Percentiles rank a stretch among this genome's conserved stretches.
phyloP scores from a whole-genome alignment of 768 basidiomycete species.

The Podaxis sp. region DNA sequence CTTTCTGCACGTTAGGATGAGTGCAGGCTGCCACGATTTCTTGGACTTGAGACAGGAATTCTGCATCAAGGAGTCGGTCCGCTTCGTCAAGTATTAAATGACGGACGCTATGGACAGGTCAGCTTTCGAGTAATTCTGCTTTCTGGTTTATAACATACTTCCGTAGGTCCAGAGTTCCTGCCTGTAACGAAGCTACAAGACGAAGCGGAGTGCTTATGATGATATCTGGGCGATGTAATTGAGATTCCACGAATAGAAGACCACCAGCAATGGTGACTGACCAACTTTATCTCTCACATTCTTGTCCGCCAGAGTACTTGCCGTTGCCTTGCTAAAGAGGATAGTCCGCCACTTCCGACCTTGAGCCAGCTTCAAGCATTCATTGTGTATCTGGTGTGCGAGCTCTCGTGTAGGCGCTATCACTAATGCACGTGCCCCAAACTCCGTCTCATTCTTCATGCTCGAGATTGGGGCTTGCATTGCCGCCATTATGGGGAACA shows the following conservation, averaged over 20 bases:
- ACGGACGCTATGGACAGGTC: constrained; percentile 59
- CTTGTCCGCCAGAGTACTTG: constrained; percentile 75
- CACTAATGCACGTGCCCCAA: constrained; percentile 75
- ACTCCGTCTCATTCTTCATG: constrained; percentile 29
- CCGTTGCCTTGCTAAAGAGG: constrained; percentile 88
- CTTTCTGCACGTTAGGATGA: constrained; percentile 70
- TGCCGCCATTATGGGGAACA: constrained; percentile 74
- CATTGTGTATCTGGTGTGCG: constrained; percentile 94
- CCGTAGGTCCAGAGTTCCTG: constrained; percentile 60
- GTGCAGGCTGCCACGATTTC: constrained; percentile 83
- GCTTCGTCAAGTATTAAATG: constrained; percentile 90
- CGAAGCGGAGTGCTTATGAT: constrained; percentile 92
- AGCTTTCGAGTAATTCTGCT: background rate
- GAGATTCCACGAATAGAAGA: background rate
- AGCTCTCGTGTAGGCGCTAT: constrained; percentile 93
- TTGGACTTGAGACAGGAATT: constrained; percentile 86
- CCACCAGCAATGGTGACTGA: constrained; percentile 33
- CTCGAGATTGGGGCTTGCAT: constrained; percentile 48
- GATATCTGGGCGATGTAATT: constrained; percentile 59
- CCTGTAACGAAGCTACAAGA: constrained; percentile 77
- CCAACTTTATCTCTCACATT: constrained; percentile 75
- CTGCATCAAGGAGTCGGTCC: constrained; percentile 85
- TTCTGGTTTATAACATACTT: constrained; percentile 52
- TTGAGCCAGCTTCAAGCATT: constrained; percentile 78
- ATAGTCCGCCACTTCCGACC: constrained; percentile 83